A percentile compares a stretch with the other conserved stretches of the same genome.
Conservation (phyloP, 768 basidiomycete species). For the Dentipellis fragilis region DNA sequence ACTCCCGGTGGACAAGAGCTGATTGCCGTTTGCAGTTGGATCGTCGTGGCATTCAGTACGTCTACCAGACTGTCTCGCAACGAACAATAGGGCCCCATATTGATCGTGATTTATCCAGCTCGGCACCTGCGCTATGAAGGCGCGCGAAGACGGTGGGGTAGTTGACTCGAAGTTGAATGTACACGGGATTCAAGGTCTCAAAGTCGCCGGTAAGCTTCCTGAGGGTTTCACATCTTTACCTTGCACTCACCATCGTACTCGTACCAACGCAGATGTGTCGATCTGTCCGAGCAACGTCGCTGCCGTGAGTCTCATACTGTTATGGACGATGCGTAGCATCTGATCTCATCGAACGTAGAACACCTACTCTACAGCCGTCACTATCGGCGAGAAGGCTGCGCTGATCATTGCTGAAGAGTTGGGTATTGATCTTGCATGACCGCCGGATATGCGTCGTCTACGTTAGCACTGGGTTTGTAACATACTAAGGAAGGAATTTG, state of each 20-base stretch:
- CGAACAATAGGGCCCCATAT: not conserved
- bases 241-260: no score
- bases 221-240: no score
- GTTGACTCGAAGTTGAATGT: constrained; percentile 55
- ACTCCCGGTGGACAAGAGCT: not conserved
- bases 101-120: constrained; percentile 25
- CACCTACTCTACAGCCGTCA: constrained; percentile 33
- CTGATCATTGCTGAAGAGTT: constrained; percentile 47
- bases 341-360: constrained; percentile 16
- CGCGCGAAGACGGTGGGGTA: constrained; percentile 45
- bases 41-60: constrained; percentile 4
- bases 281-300: constrained; percentile 29
- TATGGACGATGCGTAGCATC: not conserved
- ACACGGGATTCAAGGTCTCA: constrained; percentile 46
- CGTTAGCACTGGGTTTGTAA: no score
- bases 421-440: constrained; percentile 15
- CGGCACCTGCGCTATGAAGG: constrained; percentile 63
- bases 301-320: constrained; percentile 6
- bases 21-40: not conserved
- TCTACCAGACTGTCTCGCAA: not conserved
- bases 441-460: no score
- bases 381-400: constrained; percentile 54
- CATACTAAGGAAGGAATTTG: no score
- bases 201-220: constrained; percentile 29
- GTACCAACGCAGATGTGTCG: constrained; percentile 21